Evolutionary conservation across 2,329 filamentous ascomycete genomes (phyloP), one percentile per base, ranked within the genome.

Genomic region (Apiospora phragmitis): DNA sequence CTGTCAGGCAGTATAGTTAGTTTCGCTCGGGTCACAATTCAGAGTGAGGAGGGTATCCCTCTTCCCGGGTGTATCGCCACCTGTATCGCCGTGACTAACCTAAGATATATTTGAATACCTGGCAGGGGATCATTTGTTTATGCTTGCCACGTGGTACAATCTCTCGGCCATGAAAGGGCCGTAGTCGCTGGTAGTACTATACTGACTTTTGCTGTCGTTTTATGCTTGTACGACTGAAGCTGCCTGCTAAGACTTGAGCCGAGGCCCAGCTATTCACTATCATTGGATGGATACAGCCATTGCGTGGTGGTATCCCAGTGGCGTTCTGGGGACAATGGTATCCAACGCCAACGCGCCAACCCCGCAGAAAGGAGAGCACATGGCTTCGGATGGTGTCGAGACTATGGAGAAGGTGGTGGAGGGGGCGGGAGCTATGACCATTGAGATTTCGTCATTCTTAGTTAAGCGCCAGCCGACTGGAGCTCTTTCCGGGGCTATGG

Each of bases 291-390:
- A 38, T 38, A 12, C 55, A 62, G 32, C 29, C 55, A 38, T n/a
- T 62, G 18, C 32, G n/a, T n/a, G n/a, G n/a, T n/a, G n/a, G n/a
- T n/a, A 62, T n/a, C 4, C 32, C 9, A 32, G 21, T 62, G 55
- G 55, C 55, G 55, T n/a, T 55, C 55, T 38, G 35, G n/a, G 6
- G 21, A 14, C 16, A 59, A 18, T 62, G 38, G 55, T n/a, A 62
- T 12, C 18, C 32, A 11, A 38, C n/a, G n/a, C n/a, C n/a, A n/a
- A n/a, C n/a, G 38, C 55, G 55, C 55, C 55, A 62, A 62, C 55
- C 55, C 55, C 55, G 55, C 55, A 62, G 26, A 55, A 62, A 62
- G 32, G 18, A 38, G 55, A 62, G 32, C 55, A 62, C 55, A 62
- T 62, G 55, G 55, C 55, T 62, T 38, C 6, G 32, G 29, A 38